These are phyloP conservation scores for Lycium barbarum DNA, from an alignment of 257 asterid genomes.

Conservation along the genomic window DNA sequence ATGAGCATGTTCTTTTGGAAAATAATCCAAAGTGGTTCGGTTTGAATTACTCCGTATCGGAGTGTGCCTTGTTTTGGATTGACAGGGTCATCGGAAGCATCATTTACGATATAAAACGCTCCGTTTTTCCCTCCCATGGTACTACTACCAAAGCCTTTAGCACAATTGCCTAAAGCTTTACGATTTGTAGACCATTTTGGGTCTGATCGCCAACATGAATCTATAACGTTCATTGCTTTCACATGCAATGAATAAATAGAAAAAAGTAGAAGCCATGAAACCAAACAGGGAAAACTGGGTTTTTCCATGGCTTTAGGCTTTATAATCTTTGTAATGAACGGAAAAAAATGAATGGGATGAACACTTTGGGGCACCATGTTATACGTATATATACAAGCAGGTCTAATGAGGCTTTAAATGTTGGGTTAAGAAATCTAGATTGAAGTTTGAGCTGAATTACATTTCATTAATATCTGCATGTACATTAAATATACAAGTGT, in stretches of 20 bases:
- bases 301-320: background rate
- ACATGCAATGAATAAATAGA: background rate
- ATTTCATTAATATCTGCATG: background rate
- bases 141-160: constrained; percentile 24
- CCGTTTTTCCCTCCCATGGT: constrained; percentile 27
- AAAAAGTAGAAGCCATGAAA: background rate
- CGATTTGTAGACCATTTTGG: constrained; percentile 26
- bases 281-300: background rate
- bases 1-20: constrained; percentile 29
- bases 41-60: constrained; percentile 29
- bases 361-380: background rate
- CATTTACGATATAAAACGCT: background rate
- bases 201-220: constrained; percentile 30
- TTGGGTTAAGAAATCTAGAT: background rate
- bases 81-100: constrained; percentile 13
- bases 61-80: constrained; percentile 34
- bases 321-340: no score
- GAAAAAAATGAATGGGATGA: background rate
- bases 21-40: constrained; percentile 30
- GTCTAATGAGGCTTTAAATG: background rate
- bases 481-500: no score
- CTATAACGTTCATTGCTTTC: background rate
- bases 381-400: background rate
- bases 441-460: background rate
- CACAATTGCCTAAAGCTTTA: constrained; percentile 30